Base-by-base conservation (phyloP, 768 basidiomycete species). In the Phanerochaete carnosa region DNA sequence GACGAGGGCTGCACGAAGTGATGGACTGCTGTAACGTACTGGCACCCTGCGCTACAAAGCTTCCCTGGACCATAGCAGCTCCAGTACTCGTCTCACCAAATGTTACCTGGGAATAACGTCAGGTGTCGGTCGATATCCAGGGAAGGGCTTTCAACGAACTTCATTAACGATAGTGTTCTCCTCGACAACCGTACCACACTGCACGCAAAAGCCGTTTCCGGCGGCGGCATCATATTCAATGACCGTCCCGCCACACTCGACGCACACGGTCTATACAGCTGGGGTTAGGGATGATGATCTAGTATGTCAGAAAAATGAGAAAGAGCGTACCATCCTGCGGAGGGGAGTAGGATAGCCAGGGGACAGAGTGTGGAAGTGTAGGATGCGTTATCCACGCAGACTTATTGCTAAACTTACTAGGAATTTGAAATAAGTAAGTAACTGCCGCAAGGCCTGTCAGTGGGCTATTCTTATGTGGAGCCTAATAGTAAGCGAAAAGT, bases 1-100 rank as follows among this genome's bases (percentile, higher is more conserved):
- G 62, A 16, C 30, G 22, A 29, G 28, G 55, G 29, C 25, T 16
- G 16, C 46, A 9, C 37, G 15, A 13, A 16, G 8, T 45, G 37
- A 22, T 12, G 2, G 46, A 30, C 29, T 4, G 56, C 28, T 13
- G 30, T 9, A 6, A 84, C 91, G 72, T 69, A 98, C 95, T 95
- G 49, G 95, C 87, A 58, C 93, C 92, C 68, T 92, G 89, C 0
- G 84, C 92, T 13, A 99, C 94, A 68, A 92, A 97, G 2, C 90
- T 88, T 2, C 97, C 97, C 68, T 95, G 91, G 1, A 97, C 95
- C 80, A 98, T 92, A 1, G 96, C 95, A 4, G 95, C 93, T 26
- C 97, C 97, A 29, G 84, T 82, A 12, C 89, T 83, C 3, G 91
- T 90, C 79, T 99, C 97, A n/a, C 94, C 94, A 66, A 99, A 99